Conservation (phyloP, 2,329 filamentous ascomycete species). For the Colletotrichum sp. region DNA sequence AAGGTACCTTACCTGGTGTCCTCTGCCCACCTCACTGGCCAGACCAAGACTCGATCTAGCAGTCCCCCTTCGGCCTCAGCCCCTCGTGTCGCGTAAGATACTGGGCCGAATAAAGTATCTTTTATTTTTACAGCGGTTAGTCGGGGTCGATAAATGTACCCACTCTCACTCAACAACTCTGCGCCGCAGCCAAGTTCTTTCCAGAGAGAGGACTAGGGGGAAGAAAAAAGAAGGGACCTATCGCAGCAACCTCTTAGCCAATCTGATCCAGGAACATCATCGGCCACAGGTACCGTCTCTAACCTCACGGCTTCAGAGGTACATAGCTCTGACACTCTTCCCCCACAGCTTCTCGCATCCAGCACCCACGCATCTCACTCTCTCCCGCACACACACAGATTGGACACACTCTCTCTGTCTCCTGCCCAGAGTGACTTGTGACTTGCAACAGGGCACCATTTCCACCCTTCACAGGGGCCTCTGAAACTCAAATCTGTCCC, state of each 20-base stretch:
- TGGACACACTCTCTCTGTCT: neutral
- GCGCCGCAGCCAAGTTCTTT: constrained; percentile 4
- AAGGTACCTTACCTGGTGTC: neutral
- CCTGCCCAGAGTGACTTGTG: neutral
- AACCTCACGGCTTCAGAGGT: neutral
- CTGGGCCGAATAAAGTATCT: neutral
- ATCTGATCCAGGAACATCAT: neutral
- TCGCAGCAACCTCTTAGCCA: neutral
- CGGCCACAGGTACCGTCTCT: neutral
- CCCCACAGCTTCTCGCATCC: neutral
- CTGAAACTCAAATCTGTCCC: constrained; percentile 20
- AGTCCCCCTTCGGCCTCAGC: constrained; percentile 1
- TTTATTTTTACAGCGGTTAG: neutral
- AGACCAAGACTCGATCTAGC: neutral
- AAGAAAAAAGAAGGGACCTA: neutral
- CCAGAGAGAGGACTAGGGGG: neutral
- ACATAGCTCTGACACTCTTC: neutral
- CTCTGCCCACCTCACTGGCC: neutral
- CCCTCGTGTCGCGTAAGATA: neutral
- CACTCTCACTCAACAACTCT: constrained; percentile 14
- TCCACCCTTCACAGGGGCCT: constrained; percentile 11
- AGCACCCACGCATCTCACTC: neutral
- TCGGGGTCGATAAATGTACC: neutral
- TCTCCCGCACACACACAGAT: neutral
- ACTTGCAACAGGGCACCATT: constrained; percentile 4